phyloP scores from a whole-genome alignment of 106 monocot species.

The Dendrobium chrysotoxum region DNA sequence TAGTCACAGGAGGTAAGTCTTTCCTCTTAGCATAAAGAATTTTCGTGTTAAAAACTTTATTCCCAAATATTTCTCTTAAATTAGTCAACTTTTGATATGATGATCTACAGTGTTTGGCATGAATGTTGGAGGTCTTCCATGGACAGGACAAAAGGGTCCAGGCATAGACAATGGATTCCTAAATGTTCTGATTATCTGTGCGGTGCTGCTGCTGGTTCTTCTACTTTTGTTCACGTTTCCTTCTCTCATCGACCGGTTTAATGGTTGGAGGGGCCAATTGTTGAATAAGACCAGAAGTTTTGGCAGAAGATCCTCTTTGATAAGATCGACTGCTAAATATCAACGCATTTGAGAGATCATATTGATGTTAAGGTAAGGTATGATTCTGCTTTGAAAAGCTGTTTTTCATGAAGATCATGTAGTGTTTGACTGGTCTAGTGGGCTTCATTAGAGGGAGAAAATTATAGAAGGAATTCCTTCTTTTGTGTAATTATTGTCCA shows the following conservation, averaged over 20 bases:
- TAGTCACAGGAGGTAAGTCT: conserved; percentile 76
- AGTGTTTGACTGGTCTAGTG: too few relatives aligned
- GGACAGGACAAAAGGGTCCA: conserved; percentile 63
- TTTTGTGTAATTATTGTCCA: too few relatives aligned
- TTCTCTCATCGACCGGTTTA: not conserved
- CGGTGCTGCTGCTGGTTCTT: conserved; percentile 43
- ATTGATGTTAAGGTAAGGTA: too few relatives aligned
- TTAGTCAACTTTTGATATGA: not conserved
- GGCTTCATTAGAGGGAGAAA: too few relatives aligned
- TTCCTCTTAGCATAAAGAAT: not conserved
- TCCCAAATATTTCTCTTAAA: not conserved
- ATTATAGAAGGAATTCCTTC: too few relatives aligned
- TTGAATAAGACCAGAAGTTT: not conserved
- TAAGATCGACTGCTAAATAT: not conserved
- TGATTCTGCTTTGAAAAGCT: too few relatives aligned
- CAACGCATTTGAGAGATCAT: conserved; percentile 2
- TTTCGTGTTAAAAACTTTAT: not conserved
- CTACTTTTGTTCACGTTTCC: conserved; percentile 49
- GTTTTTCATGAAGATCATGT: too few relatives aligned
- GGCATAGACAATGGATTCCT: conserved; percentile 49
- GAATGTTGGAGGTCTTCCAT: conserved; percentile 95
- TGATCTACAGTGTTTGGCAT: conserved; percentile 78
- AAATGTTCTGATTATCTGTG: conserved; percentile 68
- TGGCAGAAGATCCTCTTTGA: not conserved
- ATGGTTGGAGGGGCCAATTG: not conserved